Evolutionary conservation across 306 rosid species (phyloP).

Genomic region (Quercus cerris): DNA sequence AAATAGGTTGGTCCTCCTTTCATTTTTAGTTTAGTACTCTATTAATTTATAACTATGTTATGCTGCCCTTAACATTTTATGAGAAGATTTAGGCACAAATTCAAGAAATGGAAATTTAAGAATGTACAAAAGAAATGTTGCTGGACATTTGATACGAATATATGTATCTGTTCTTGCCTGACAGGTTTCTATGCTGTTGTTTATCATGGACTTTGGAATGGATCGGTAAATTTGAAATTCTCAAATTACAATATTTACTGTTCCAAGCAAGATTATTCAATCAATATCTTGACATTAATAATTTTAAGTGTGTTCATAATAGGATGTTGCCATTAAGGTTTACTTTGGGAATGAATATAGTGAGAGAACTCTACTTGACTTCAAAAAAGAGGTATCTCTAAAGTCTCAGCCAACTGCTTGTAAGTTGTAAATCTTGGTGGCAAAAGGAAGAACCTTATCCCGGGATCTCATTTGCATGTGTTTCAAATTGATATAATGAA

Average conservation of each 20-base stretch:
- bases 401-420: background rate
- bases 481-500: constrained; percentile 79
- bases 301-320: constrained; percentile 1
- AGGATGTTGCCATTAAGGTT: constrained; percentile 81
- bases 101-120: background rate
- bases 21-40: no score
- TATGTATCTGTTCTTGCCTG: constrained; percentile 4
- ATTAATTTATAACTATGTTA: no score
- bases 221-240: constrained; percentile 45
- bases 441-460: constrained; percentile 18
- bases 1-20: no score
- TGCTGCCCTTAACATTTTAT: background rate
- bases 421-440: constrained; percentile 8
- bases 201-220: constrained; percentile 80
- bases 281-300: constrained; percentile 11
- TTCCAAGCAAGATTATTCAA: background rate
- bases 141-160: background rate
- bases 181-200: constrained; percentile 70
- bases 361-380: constrained; percentile 45
- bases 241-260: constrained; percentile 7
- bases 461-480: constrained; percentile 10
- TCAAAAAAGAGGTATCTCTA: constrained; percentile 57
- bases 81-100: background rate
- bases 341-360: constrained; percentile 49
- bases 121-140: background rate